phyloP scores from a whole-genome alignment of 2,329 filamentous ascomycete genomes.

The Geosmithia flava region DNA sequence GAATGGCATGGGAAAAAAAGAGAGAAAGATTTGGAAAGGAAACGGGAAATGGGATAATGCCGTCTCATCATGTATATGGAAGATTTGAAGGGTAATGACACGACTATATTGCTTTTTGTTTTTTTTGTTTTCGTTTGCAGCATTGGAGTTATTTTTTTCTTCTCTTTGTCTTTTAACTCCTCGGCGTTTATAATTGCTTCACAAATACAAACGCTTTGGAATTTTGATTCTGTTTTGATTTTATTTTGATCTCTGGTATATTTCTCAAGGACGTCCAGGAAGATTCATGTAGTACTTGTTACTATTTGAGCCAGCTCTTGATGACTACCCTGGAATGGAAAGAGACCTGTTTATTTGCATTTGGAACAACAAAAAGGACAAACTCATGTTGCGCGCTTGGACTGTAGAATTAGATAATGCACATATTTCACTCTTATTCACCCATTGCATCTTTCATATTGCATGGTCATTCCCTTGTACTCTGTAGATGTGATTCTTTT shows the following conservation, averaged over 20 bases:
- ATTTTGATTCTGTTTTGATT: too few species aligned
- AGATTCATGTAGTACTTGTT: too few species aligned
- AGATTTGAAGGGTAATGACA: neutral
- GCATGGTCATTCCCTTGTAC: too few species aligned
- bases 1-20: slow-evolving; percentile 12
- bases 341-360: neutral
- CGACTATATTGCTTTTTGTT: neutral
- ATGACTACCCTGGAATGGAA: neutral
- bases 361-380: neutral
- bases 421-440: too few species aligned
- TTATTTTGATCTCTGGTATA: too few species aligned
- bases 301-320: too few species aligned
- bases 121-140: neutral
- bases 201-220: too few species aligned
- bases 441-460: too few species aligned
- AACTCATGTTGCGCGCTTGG: neutral
- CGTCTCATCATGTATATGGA: neutral
- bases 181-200: neutral
- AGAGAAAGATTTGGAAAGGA: slow-evolving; percentile 2
- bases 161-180: neutral
- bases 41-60: neutral
- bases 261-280: too few species aligned
- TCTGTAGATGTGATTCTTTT: too few species aligned
- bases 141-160: neutral
- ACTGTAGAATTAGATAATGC: slow-evolving; percentile 4